Conservation (phyloP, 257 asterid species). For the Asclepias syriaca region DNA sequence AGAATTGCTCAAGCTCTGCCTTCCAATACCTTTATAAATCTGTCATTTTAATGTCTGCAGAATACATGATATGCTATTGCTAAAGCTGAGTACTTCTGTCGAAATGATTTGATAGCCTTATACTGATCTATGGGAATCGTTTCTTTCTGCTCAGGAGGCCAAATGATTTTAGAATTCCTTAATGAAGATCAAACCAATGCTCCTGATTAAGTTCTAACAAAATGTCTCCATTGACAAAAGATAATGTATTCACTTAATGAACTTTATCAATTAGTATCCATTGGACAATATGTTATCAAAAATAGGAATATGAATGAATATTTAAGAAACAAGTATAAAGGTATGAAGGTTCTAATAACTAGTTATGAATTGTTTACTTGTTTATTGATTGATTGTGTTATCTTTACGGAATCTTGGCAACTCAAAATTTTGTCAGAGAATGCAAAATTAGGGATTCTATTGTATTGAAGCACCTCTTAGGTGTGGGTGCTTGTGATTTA, state of each 20-base stretch:
- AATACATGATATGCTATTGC: not conserved
- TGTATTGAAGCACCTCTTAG: not conserved
- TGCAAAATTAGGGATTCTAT: not conserved
- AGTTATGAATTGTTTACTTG: not conserved
- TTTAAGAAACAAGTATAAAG: not conserved
- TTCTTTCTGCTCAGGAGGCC: not conserved
- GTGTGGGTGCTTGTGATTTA: not conserved
- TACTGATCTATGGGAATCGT: not conserved
- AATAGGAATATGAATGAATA: not conserved
- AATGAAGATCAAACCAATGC: not conserved
- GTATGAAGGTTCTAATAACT: not conserved
- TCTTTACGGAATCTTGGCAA: not conserved
- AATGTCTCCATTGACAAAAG: not conserved
- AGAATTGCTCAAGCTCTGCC: not conserved
- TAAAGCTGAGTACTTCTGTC: not conserved
- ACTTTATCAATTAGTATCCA: not conserved
- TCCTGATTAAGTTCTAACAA: not conserved
- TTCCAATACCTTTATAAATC: constrained; percentile 1
- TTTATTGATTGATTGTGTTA: not conserved
- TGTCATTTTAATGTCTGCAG: not conserved
- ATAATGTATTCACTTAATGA: not conserved
- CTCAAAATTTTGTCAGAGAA: not conserved
- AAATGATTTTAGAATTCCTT: not conserved
- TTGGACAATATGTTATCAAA: not conserved
- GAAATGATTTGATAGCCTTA: not conserved